phyloP scores from a whole-genome alignment of 2,329 filamentous ascomycete species.

The Claviceps monticola region DNA sequence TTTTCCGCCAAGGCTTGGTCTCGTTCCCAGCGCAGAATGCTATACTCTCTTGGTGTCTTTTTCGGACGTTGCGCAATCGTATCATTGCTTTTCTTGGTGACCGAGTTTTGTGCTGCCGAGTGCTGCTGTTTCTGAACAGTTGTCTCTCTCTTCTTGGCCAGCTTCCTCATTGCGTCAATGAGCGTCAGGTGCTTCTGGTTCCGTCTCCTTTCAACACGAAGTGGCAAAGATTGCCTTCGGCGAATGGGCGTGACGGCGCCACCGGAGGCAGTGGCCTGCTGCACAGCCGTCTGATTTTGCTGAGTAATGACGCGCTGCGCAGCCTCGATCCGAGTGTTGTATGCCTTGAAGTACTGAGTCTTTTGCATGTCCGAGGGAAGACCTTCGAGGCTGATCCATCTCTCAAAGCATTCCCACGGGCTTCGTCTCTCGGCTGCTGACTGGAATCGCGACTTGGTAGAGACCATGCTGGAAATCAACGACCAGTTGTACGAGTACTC shows the following conservation, averaged over 20 bases:
- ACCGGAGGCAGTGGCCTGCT: conserved; percentile 34
- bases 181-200: conserved; percentile 78
- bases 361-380: conserved; percentile 88
- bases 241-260: conserved; percentile 27
- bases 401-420: conserved; percentile 97
- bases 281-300: conserved; percentile 35
- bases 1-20: conserved; percentile 55
- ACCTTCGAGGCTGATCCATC: conserved; percentile 87
- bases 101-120: conserved; percentile 60
- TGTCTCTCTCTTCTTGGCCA: conserved; percentile 87
- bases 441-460: conserved; percentile 60
- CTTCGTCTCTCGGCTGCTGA: conserved; percentile 82
- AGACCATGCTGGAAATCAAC: conserved; percentile 70
- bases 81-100: conserved; percentile 71
- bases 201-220: conserved; percentile 74
- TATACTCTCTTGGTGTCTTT: conserved; percentile 84
- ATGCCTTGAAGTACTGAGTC: conserved; percentile 81
- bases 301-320: conserved; percentile 42
- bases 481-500: conserved; percentile 98
- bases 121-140: conserved; percentile 79
- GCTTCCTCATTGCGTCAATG: conserved; percentile 87
- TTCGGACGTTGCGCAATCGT: conserved; percentile 33
- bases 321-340: conserved; percentile 45
- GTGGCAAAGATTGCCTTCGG: conserved; percentile 61
- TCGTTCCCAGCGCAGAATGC: conserved; percentile 73